These are phyloP conservation scores for Fistulinella cinereoalba DNA, from an alignment of 1,284 basidiomycete species.

Conservation along the genomic window DNA sequence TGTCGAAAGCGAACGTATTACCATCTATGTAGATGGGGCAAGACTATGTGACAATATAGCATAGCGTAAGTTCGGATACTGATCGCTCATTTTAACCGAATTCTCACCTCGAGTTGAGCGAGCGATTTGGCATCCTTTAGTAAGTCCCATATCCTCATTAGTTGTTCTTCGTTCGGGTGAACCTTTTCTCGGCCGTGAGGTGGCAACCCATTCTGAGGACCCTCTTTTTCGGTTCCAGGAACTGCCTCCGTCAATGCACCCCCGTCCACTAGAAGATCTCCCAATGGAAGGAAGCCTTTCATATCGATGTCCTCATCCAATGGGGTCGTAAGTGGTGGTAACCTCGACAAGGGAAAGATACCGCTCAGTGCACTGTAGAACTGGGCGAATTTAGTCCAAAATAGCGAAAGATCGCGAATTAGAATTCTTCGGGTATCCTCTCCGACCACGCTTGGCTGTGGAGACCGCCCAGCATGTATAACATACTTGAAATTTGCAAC, in stretches of 20 bases:
- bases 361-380: conserved; percentile 65
- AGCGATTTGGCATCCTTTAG: conserved; percentile 71
- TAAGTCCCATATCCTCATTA: conserved; percentile 91
- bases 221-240: conserved; percentile 17
- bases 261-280: conserved; percentile 44
- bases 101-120: conserved; percentile 54
- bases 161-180: conserved; percentile 92
- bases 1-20: conserved; percentile 19
- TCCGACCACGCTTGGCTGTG: conserved; percentile 16
- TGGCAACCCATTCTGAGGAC: conserved; percentile 14
- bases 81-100: conserved; percentile 7
- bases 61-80: conserved; percentile 13
- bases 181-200: conserved; percentile 47
- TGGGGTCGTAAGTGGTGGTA: conserved; percentile 64
- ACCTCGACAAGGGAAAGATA: conserved; percentile 66
- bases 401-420: conserved; percentile 41
- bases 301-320: conserved; percentile 93
- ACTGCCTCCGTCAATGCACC: conserved; percentile 1
- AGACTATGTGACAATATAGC: conserved; percentile 14
- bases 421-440: conserved; percentile 18
- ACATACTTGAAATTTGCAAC: conserved; percentile 77
- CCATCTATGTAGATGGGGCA: conserved; percentile 27
- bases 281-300: conserved; percentile 83
- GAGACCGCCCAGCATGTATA: conserved; percentile 35
- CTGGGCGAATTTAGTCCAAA: conserved; percentile 74